phyloP scores from a whole-genome alignment of 2,329 filamentous ascomycete species.

The Cladophialophora chaetospira region DNA sequence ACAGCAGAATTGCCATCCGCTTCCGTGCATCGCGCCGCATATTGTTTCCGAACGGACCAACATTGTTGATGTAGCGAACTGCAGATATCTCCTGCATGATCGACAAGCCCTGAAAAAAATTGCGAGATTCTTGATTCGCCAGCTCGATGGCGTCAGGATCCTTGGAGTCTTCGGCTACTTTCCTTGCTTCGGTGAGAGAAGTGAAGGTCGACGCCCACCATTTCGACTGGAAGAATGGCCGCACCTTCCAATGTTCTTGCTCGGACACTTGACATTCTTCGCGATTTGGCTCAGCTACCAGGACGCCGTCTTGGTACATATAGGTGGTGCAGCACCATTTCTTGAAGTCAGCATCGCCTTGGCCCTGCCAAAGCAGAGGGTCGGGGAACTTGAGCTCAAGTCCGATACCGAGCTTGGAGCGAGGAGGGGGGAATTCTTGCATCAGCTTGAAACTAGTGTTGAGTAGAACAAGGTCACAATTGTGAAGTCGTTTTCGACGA shows the following conservation, averaged over 20 bases:
- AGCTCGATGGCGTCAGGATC: conserved; percentile 37
- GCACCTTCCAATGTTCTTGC: conserved; percentile 39
- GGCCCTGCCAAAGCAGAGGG: conserved; percentile 36
- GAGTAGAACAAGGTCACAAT: conserved; percentile 48
- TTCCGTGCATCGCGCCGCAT: conserved; percentile 36
- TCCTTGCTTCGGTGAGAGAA: conserved; percentile 44
- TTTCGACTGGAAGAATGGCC: conserved; percentile 46
- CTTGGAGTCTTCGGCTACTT: conserved; percentile 41
- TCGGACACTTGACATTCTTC: conserved; percentile 33
- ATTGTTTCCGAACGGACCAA: conserved; percentile 34
- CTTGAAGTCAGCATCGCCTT: conserved; percentile 39
- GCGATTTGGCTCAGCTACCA: conserved; percentile 33
- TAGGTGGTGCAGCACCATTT: conserved; percentile 48
- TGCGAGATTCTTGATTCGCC: conserved; percentile 40
- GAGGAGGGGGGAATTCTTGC: conserved; percentile 45
- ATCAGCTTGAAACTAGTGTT: conserved; percentile 48
- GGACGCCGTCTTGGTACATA: conserved; percentile 44
- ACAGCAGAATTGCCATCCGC: conserved; percentile 48
- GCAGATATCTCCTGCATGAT: conserved; percentile 51
- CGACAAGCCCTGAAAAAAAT: conserved; percentile 45
- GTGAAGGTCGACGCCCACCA: conserved; percentile 51
- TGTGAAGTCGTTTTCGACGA: conserved; percentile 37
- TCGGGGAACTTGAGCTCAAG: conserved; percentile 46
- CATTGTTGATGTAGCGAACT: conserved; percentile 29
- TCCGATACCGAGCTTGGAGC: conserved; percentile 46